Evolutionary conservation across 441 rosid species (phyloP), one percentile per base, ranked within the genome.

Genomic region (Viola pubescens): DNA sequence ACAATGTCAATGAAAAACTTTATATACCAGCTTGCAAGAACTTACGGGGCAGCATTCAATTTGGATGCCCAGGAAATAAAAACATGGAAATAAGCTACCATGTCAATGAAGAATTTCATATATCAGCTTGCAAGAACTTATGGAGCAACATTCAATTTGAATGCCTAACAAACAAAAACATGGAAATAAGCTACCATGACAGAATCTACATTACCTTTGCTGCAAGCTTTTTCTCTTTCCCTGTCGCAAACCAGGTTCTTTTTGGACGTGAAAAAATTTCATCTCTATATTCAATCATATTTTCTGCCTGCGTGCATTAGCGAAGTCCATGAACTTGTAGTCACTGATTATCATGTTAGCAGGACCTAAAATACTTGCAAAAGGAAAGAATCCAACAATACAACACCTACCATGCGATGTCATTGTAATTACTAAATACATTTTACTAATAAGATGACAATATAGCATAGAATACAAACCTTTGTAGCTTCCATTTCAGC

Each of bases 401-500:
- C 11, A 59, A n/a, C 34, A 47, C 5, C 14, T 42, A 42, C 52
- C 34, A 39, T 38, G 49, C 16, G n/a, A 14, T 37, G 42, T 7
- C 49, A 64, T 3, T 12, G 7, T 26, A 26, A 26, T 26, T 26
- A 26, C 34, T 26, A 26, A 26, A 26, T 26, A 26, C 34, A 26
- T 26, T 26, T 0, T 26, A 26, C 3, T 34, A 6, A 53, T 12
- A 53, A 19, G 48, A 51, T 37, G n/a, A 56, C 49, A 3, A 61
- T 19, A 3, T 9, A 12, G 45, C 26, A 44, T 37, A 4, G 13
- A 7, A 13, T 16, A 40, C 62, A n/a, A 81, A 89, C 98, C 97
- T 94, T 94, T 54, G 88, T 86, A 50, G 74, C 95, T 75, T 87
- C 89, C 98, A 91, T 94, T 76, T 91, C 98, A 79, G 95, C 99